A percentile compares a stretch with the other conserved stretches of the same genome.
These are phyloP conservation scores for Lactifluus pinguis DNA, from an alignment of 768 basidiomycete genomes.

Conservation along the genomic window DNA sequence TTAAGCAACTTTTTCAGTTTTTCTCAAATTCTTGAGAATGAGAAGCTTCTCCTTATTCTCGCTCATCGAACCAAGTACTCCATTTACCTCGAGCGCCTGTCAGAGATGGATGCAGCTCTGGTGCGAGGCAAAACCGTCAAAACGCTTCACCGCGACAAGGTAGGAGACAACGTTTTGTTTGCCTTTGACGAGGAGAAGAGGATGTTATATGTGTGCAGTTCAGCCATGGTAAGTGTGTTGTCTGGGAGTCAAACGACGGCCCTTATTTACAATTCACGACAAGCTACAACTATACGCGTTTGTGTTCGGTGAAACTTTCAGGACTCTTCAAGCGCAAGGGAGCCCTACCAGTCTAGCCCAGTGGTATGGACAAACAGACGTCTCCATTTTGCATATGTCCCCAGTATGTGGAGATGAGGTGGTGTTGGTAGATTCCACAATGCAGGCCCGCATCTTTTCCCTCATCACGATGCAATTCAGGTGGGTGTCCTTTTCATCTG, in stretches of 20 bases:
- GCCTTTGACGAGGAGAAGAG: slow-evolving; percentile 46
- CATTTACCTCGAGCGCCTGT: slow-evolving; percentile 7
- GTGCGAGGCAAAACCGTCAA: not conserved
- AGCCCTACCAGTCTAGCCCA: slow-evolving; percentile 30
- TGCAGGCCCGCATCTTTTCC: slow-evolving; percentile 42
- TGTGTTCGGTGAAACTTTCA: slow-evolving; percentile 37
- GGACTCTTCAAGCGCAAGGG: slow-evolving; percentile 34
- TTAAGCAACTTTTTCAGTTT: not conserved
- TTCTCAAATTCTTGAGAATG: slow-evolving; percentile 10
- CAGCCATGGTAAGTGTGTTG: slow-evolving; percentile 29
- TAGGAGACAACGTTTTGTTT: slow-evolving; percentile 36
- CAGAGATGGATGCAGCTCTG: not conserved
- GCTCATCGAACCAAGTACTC: not conserved
- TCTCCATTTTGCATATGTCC: slow-evolving; percentile 28
- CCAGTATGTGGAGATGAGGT: slow-evolving; percentile 44
- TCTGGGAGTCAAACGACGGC: not conserved
- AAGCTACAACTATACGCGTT: slow-evolving; percentile 36
- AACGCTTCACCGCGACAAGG: slow-evolving; percentile 34
- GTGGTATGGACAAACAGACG: slow-evolving; percentile 33
- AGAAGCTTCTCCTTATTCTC: slow-evolving; percentile 10
- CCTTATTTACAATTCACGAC: not conserved
- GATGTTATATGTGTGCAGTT: slow-evolving; percentile 38
- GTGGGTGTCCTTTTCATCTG: slow-evolving; percentile 24
- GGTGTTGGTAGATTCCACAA: slow-evolving; percentile 37
- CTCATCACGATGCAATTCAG: slow-evolving; percentile 44